Base-by-base conservation (phyloP, 345 rosid species). In the Ceriops decandra region DNA sequence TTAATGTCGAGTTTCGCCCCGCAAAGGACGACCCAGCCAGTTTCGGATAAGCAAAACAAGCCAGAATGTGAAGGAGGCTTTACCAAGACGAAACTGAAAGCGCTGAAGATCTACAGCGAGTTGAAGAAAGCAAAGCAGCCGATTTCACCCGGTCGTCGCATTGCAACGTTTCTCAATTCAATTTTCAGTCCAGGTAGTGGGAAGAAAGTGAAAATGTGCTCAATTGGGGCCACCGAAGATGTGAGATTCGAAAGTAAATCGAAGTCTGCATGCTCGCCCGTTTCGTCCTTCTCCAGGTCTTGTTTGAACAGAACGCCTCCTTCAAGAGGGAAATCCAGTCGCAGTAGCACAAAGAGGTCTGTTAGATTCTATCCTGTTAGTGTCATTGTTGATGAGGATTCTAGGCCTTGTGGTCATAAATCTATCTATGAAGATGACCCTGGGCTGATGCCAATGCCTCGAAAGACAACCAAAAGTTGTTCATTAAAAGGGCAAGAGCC, bases 111-210 rank as follows among this genome's bases (percentile, higher is more conserved):
- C 54, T 75, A 81, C 56, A 77, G 85, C 1, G 90, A 88, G 72
- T 47, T 85, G 24, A 87, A 87, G 85, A 89, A 76, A 69, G 82
- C 82, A 58, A 92, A 89, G 90, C 89, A 92, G 61, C 98, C 95
- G 35, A 71, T 84, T 27, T 92, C 96, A 6, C 98, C 98, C 0
- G 90, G 98, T 1, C 86, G 85, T 5, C 84, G 91, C 42, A 81
- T 92, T 54, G 76, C 95, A 0, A 82, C 74, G 68, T 92, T 92
- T 72, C 70, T 92, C 11, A 92, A 87, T 79, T 90, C 92, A 7
- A 82, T 92, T 64, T 90, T 92, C 80, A 86, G 80, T 66, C 80
- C 87, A 2, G 81, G 86, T 27, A 86, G 83, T 66, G 86, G 77
- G 10, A 92, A 85, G 82, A 90, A 88, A 77, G 93, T 84, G 42